Percentiles rank a stretch among this genome's conserved stretches.
Evolutionary conservation across 2,329 filamentous ascomycete species (phyloP).

Genomic region (Cladosporium oxysporum): DNA sequence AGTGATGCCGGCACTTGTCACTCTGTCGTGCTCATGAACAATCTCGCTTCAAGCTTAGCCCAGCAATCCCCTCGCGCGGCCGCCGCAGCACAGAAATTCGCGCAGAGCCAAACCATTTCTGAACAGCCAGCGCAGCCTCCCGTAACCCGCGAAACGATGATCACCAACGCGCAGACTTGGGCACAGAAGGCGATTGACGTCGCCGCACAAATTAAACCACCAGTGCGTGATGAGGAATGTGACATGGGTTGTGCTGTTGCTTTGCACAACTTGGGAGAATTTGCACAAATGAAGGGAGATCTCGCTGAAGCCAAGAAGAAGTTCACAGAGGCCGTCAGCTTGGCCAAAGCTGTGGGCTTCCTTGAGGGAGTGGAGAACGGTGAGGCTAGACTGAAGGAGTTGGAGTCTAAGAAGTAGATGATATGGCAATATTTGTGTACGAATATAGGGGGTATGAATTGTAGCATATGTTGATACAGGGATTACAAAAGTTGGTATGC

Average conservation of each 20-base stretch:
- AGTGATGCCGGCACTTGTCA: conserved; percentile 69
- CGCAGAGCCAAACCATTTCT: conserved; percentile 39
- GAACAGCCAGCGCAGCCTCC: conserved; percentile 48
- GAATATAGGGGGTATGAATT: not conserved
- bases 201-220: conserved; percentile 64
- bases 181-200: conserved; percentile 73
- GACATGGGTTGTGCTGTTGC: conserved; percentile 81
- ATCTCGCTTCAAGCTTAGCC: conserved; percentile 71
- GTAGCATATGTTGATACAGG: not conserved
- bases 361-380: conserved; percentile 47
- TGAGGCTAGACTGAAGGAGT: conserved; percentile 42
- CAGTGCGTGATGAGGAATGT: conserved; percentile 73
- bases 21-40: conserved; percentile 83
- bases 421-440: not conserved
- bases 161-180: conserved; percentile 75
- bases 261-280: conserved; percentile 82
- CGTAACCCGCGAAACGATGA: conserved; percentile 55
- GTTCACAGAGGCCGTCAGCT: conserved; percentile 67
- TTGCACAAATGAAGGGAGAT: conserved; percentile 74
- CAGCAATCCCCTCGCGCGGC: conserved; percentile 56
- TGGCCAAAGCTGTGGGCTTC: conserved; percentile 55
- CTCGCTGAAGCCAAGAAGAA: conserved; percentile 63
- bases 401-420: conserved; percentile 23
- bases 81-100: conserved; percentile 32
- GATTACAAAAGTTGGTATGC: not conserved